Evolutionary conservation across 2,329 filamentous ascomycete genomes (phyloP).

Genomic region (Chrysoporthe deuterocubensis): DNA sequence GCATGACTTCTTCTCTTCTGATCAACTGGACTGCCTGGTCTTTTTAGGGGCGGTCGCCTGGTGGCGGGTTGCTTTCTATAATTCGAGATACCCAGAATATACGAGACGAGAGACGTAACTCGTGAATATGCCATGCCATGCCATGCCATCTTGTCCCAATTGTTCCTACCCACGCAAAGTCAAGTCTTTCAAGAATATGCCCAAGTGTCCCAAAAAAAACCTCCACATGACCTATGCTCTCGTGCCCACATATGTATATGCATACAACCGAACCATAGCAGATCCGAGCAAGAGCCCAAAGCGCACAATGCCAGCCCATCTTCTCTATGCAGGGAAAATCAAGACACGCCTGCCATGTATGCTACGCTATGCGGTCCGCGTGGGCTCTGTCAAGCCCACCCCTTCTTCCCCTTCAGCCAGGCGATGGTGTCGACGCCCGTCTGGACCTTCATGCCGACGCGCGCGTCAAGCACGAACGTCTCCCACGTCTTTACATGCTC

Average conservation of each 20-base stretch:
- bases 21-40: background rate
- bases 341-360: background rate
- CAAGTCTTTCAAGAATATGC: background rate
- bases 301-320: background rate
- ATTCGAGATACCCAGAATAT: background rate
- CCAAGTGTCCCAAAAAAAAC: background rate
- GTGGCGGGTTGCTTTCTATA: background rate
- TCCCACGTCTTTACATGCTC: slow-evolving; percentile 74
- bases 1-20: background rate
- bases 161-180: background rate
- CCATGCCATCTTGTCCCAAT: background rate
- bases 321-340: background rate
- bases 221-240: slow-evolving; percentile 1
- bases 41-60: background rate
- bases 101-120: background rate
- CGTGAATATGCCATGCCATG: background rate
- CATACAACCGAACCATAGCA: background rate
- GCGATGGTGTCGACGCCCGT: slow-evolving; percentile 69
- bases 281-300: background rate
- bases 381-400: slow-evolving; percentile 31
- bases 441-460: slow-evolving; percentile 74
- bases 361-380: background rate
- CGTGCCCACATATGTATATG: background rate
- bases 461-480: slow-evolving; percentile 71
- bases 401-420: slow-evolving; percentile 54